Conservation (phyloP, 768 basidiomycete species). For the Podaxis sp. region DNA sequence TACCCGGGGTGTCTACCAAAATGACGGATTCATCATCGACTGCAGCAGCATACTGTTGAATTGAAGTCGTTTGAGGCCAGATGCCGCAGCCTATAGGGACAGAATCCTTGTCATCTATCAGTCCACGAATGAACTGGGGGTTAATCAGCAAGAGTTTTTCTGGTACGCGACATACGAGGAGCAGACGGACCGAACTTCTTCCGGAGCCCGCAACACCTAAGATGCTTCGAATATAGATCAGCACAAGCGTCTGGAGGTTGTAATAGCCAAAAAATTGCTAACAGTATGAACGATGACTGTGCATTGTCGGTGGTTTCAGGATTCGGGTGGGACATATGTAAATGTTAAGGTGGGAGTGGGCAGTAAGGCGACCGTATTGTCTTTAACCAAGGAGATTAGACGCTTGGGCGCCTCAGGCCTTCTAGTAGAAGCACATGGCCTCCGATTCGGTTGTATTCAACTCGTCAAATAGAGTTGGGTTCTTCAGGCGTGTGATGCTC, state of each 20-base stretch:
- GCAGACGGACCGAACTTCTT: background rate
- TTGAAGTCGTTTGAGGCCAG: background rate
- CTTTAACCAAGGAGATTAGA: background rate
- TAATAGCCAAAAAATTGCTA: background rate
- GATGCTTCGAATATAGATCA: background rate
- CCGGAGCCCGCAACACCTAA: background rate
- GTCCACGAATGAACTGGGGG: background rate
- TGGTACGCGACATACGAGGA: background rate
- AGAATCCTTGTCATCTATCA: background rate
- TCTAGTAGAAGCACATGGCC: too few species aligned
- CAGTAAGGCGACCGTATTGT: too few species aligned
- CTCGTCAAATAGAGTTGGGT: too few species aligned
- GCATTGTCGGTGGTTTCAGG: background rate
- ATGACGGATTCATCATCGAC: background rate
- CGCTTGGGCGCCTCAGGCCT: background rate
- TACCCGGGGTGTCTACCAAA: background rate
- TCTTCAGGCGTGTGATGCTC: too few species aligned
- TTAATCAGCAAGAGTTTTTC: background rate
- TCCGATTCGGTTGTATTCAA: too few species aligned
- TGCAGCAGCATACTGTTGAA: background rate
- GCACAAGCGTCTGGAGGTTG: background rate
- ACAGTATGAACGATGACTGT: background rate
- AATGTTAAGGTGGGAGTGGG: background rate
- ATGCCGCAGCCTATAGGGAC: background rate
- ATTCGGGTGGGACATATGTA: background rate